phyloP scores from a whole-genome alignment of 805 yeast genomes.

The Candida suzukii region DNA sequence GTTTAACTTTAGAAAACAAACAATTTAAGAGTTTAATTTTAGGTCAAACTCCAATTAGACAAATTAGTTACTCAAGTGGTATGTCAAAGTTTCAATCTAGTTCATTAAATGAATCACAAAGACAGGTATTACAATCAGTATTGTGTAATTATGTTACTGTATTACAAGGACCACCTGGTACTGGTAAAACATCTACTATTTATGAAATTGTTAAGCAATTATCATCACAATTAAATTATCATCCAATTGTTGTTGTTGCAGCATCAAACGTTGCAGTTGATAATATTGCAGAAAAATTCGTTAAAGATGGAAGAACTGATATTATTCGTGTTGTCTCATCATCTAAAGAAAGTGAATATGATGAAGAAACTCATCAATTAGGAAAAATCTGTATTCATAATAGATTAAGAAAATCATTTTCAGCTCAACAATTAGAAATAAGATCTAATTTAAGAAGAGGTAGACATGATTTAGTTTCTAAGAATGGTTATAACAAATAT shows the following conservation, averaged over 20 bases:
- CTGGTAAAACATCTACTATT: constrained; percentile 79
- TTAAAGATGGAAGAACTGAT: constrained; percentile 40
- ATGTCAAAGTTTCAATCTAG: constrained; percentile 40
- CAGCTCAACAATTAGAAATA: constrained; percentile 35
- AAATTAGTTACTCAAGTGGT: constrained; percentile 48
- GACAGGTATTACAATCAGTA: constrained; percentile 63
- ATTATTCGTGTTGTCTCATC: constrained; percentile 52
- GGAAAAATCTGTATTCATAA: constrained; percentile 59
- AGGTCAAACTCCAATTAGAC: constrained; percentile 22
- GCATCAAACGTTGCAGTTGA: constrained; percentile 73
- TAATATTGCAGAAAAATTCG: constrained; percentile 64
- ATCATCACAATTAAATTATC: constrained; percentile 46
- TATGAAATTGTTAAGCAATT: constrained; percentile 77
- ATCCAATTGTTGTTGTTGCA: constrained; percentile 66
- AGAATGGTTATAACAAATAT: constrained; percentile 43
- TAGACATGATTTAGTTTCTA: constrained; percentile 31
- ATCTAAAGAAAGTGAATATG: constrained; percentile 57
- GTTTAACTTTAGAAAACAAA: constrained; percentile 50
- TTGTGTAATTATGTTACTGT: constrained; percentile 51
- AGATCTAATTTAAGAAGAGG: constrained; percentile 36
- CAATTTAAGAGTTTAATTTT: constrained; percentile 33
- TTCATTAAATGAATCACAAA: constrained; percentile 66
- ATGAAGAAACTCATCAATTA: constrained; percentile 42
- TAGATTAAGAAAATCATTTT: constrained; percentile 43
- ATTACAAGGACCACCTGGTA: constrained; percentile 77